Percentiles rank a stretch among this genome's conserved stretches.
phyloP scores from a whole-genome alignment of 1,284 basidiomycete genomes.

The Ustilago sp. region DNA sequence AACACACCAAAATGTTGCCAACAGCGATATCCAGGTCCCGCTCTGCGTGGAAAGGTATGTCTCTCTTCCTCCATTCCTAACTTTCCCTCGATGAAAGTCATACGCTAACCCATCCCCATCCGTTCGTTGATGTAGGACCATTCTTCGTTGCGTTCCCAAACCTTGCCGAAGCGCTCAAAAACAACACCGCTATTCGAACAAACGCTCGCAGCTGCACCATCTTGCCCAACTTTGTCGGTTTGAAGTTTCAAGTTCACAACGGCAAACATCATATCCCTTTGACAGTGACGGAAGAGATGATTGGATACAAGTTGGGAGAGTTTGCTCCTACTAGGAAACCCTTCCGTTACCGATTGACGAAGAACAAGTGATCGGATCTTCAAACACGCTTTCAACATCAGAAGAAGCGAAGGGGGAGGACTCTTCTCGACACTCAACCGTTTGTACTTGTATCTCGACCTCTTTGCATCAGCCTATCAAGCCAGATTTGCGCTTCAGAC shows the following conservation, averaged over 20 bases:
- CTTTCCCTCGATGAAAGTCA: background rate
- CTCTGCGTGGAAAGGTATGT: slow-evolving; percentile 66
- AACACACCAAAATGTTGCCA: slow-evolving; percentile 41
- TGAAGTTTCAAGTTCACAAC: slow-evolving; percentile 92
- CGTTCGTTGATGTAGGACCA: slow-evolving; percentile 74
- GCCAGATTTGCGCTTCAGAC: background rate
- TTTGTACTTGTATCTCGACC: slow-evolving; percentile 47
- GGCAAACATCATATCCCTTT: slow-evolving; percentile 91
- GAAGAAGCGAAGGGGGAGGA: background rate
- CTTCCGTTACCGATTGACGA: slow-evolving; percentile 69
- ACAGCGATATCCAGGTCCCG: slow-evolving; percentile 48
- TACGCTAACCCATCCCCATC: background rate
- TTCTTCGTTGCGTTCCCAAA: slow-evolving; percentile 96
- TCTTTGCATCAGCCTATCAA: background rate
- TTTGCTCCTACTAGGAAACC: slow-evolving; percentile 85
- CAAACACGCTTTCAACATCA: background rate
- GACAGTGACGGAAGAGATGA: slow-evolving; percentile 93
- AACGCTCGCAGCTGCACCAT: slow-evolving; percentile 91
- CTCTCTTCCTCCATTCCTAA: slow-evolving; percentile 65
- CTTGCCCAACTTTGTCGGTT: slow-evolving; percentile 75
- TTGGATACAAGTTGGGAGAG: slow-evolving; percentile 96
- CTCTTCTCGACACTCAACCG: background rate
- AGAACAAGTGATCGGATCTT: slow-evolving; percentile 53
- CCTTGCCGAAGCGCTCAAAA: slow-evolving; percentile 82
- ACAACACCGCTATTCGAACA: slow-evolving; percentile 88